Conservation (phyloP, 164 flowering plant genomes). For the Vitis labrusca region DNA sequence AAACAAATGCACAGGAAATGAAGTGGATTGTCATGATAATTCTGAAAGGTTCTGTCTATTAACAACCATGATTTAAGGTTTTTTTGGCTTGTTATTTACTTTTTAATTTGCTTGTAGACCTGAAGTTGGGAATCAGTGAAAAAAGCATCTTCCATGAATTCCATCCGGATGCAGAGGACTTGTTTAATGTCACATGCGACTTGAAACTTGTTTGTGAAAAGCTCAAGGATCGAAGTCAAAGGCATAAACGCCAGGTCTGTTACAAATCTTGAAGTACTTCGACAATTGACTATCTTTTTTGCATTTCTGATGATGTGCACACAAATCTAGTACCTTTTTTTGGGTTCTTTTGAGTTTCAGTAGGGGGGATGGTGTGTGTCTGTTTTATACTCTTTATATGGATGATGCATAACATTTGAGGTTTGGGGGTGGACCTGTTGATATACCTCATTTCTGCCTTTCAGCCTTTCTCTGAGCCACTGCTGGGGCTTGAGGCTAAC, state of each 20-base stretch:
- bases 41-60: slow-evolving; percentile 63
- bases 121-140: slow-evolving; percentile 92
- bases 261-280: not conserved
- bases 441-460: too few species aligned
- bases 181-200: slow-evolving; percentile 98
- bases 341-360: too few species aligned
- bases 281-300: not conserved
- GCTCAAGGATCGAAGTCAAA: slow-evolving; percentile 69
- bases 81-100: not conserved
- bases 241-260: slow-evolving; percentile 86
- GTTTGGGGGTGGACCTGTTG: too few species aligned
- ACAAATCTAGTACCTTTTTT: too few species aligned
- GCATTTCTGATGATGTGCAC: not conserved
- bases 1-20: slow-evolving; percentile 96
- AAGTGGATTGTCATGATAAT: slow-evolving; percentile 97
- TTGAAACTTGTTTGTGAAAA: slow-evolving; percentile 91
- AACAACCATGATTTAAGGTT: not conserved
- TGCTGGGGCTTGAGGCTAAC: too few species aligned
- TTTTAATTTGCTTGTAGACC: slow-evolving; percentile 39
- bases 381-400: not conserved
- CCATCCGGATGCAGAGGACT: slow-evolving; percentile 98
- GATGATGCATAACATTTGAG: not conserved
- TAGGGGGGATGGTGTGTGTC: not conserved
- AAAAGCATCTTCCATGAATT: slow-evolving; percentile 94
- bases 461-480: too few species aligned